These are phyloP conservation scores for Amphicarpaea edgeworthii DNA, from an alignment of 306 rosid species.

Conservation along the genomic window DNA sequence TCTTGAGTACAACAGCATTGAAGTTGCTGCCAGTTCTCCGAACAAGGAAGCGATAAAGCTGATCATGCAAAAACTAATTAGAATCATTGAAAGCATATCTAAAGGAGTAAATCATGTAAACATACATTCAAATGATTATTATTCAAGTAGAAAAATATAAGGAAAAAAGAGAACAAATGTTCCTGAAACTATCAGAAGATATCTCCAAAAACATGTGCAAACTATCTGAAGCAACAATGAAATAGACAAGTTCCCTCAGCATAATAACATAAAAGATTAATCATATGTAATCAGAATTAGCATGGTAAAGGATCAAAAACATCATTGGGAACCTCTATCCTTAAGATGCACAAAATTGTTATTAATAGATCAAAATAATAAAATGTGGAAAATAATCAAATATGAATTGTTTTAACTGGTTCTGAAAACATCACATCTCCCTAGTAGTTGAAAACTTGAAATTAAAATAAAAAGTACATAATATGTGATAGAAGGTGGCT, in stretches of 20 bases:
- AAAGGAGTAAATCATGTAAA: background rate
- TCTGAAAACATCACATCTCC: background rate
- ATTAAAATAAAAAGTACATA: background rate
- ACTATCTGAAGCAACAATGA: background rate
- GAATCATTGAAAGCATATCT: constrained; percentile 15
- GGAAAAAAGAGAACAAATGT: background rate
- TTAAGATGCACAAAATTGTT: background rate
- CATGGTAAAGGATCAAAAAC: constrained; percentile 54
- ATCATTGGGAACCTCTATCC: constrained; percentile 41
- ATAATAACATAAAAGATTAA: constrained; percentile 19
- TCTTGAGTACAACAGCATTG: constrained; percentile 79
- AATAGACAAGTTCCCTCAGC: constrained; percentile 60
- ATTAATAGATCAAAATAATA: too few relatives aligned
- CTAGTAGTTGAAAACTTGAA: background rate
- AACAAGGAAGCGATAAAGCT: constrained; percentile 91
- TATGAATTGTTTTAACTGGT: too few relatives aligned
- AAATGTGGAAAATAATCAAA: too few relatives aligned
- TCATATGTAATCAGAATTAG: constrained; percentile 69
- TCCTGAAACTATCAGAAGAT: background rate
- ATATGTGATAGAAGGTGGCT: constrained; percentile 1
- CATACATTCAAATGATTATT: background rate
- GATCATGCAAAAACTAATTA: constrained; percentile 35
- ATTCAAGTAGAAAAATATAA: background rate
- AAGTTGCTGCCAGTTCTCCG: constrained; percentile 85
- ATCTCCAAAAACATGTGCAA: background rate